Base-by-base conservation (phyloP, 129 eudicot genomes). In the Escallonia herrerae region DNA sequence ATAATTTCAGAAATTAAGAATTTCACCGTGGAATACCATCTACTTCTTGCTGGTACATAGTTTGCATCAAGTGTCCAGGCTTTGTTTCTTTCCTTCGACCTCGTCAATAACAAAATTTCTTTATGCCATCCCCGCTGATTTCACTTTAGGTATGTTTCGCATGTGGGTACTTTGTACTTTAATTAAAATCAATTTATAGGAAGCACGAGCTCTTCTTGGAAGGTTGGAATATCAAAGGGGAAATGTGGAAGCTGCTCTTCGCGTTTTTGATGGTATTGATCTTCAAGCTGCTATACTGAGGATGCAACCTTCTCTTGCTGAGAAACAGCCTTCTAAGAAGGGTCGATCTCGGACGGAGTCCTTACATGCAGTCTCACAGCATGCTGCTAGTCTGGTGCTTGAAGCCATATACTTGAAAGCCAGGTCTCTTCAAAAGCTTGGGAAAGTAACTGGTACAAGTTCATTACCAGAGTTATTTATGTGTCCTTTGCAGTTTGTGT, bases 201-300 rank as follows among this genome's bases (percentile, higher is more conserved):
- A 93, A 85, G 98, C 98, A 64, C 69, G 89, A 60, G 96, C 98
- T 72, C 96, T 93, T 84, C 86, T 93, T 69, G 98, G 98, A 75
- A 88, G 84, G 77, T 74, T 93, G 70, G 98, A 93, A 76, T 93
- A 93, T 74, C 96, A 88, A 70, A 84, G 98, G 72, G 96, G 98
- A 77, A 93, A 93, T 75, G 89, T 88, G 43, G 96, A 93, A 77
- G 79, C 89, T 64, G 98, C 96, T 52, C 85, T 93, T 69, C 79
- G 85, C 74, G 91, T 93, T 65, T 93, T 93, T 80, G 96, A 88
- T 70, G 91, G 96, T 42, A 88, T 93, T 78, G 95, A 93, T 83
- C 80, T 93, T 80, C 81, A 93, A 72, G 95, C 87, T 48, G 96
- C 96, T 52, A 72, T 93, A 81, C 85, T 88, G 70, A 67, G 89